These are phyloP conservation scores for Pigoraptor vietnamica DNA, from an alignment of 78 protist species.

Conservation along the genomic window DNA sequence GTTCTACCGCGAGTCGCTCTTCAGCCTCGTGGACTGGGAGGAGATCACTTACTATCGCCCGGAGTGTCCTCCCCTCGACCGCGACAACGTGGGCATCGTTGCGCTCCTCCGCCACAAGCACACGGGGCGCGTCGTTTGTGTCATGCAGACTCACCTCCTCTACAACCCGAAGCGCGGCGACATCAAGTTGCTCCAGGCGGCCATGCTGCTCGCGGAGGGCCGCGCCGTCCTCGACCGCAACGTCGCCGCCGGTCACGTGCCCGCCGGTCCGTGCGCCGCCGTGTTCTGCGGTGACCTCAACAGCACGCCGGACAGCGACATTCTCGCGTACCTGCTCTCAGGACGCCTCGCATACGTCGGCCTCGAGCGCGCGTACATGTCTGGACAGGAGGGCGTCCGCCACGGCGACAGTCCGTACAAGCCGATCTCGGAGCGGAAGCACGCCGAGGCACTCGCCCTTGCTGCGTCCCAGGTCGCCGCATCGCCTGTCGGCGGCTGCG, in stretches of 20 bases:
- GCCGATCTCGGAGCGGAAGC: neutral
- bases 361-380: neutral
- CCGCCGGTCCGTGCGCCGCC: neutral
- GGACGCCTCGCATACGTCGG: neutral
- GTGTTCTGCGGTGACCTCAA: neutral
- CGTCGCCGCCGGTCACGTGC: neutral
- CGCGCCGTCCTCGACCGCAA: neutral
- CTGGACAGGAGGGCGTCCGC: neutral
- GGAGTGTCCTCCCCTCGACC: neutral
- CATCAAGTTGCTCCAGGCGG: conserved; percentile 29
- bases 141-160: conserved; percentile 17
- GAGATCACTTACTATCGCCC: neutral
- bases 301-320: neutral
- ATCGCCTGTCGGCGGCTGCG: neutral
- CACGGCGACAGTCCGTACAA: neutral
- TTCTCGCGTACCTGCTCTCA: neutral
- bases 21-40: neutral
- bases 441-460: neutral
- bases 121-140: neutral
- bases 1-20: neutral
- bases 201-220: neutral
- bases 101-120: neutral
- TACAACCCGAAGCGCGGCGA: conserved; percentile 25
- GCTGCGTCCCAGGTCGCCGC: neutral
- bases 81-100: neutral